Percentiles rank a stretch among this genome's conserved stretches.
These are phyloP conservation scores for Huntiella moniliformis DNA, from an alignment of 2,329 filamentous ascomycete species.

Conservation along the genomic window DNA sequence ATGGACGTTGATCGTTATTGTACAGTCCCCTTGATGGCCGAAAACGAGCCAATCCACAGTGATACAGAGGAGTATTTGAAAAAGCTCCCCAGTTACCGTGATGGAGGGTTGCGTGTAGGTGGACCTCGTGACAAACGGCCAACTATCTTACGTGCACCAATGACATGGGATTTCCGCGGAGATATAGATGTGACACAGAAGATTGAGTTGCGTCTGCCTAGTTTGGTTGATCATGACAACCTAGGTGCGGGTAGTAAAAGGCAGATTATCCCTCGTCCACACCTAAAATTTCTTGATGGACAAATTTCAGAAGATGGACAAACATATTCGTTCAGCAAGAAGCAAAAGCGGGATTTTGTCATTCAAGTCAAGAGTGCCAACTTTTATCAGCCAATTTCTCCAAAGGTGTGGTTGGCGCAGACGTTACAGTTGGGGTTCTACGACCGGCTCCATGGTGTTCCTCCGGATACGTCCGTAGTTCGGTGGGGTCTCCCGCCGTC, in stretches of 20 bases:
- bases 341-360: conserved; percentile 1
- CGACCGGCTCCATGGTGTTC: neutral
- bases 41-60: neutral
- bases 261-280: neutral
- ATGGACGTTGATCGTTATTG: conserved; percentile 1
- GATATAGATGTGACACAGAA: neutral
- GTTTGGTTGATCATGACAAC: neutral
- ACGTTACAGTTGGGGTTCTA: neutral
- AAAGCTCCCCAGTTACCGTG: neutral
- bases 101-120: conserved; percentile 2
- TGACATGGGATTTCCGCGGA: neutral
- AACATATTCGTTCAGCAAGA: neutral
- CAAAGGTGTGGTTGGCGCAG: neutral
- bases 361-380: conserved; percentile 1
- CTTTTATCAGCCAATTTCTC: conserved; percentile 1
- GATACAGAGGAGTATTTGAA: neutral
- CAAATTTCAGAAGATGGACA: neutral
- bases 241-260: conserved; percentile 2
- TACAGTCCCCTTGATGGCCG: neutral
- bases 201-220: conserved; percentile 1
- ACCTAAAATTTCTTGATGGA: conserved; percentile 6
- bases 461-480: neutral
- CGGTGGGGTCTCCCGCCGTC: conserved; percentile 1
- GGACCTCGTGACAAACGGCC: conserved; percentile 3
- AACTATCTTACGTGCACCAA: neutral